Evolutionary conservation across 169 alveolate species (phyloP).

Genomic region (Theileria equi): DNA sequence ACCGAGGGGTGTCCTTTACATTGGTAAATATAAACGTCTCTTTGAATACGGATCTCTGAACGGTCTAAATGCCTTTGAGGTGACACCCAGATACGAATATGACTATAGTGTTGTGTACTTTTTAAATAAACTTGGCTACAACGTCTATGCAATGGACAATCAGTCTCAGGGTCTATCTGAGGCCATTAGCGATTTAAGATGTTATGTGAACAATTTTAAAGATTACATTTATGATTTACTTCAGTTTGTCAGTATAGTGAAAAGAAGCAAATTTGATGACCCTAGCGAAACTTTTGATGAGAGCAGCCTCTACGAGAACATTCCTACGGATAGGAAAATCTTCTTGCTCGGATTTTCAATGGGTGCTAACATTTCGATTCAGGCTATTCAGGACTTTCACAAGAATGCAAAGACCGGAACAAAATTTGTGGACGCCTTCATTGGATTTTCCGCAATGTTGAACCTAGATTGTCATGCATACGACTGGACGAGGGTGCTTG

Average conservation of each 20-base stretch:
- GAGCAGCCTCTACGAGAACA: conserved; percentile 6
- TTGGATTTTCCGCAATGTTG: too few relatives aligned
- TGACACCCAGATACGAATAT: conserved; percentile 31
- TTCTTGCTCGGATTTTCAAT: conserved; percentile 60
- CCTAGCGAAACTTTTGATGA: conserved; percentile 15
- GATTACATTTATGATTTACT: conserved; percentile 57
- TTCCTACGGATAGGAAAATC: too few relatives aligned
- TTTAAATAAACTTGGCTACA: conserved; percentile 58
- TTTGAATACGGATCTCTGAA: conserved; percentile 1
- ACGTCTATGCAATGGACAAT: conserved; percentile 67
- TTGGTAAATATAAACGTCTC: neutral
- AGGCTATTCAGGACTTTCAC: conserved; percentile 33
- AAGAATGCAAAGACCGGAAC: too few relatives aligned
- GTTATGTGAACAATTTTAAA: conserved; percentile 27
- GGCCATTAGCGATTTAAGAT: conserved; percentile 32
- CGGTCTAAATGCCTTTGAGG: neutral
- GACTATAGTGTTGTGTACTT: conserved; percentile 57
- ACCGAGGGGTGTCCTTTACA: too few relatives aligned
- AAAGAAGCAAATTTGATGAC: conserved; percentile 24
- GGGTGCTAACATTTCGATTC: conserved; percentile 69
- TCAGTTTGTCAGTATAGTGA: conserved; percentile 61
- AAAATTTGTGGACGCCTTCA: too few relatives aligned
- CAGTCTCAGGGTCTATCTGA: conserved; percentile 72
- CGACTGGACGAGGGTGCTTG: too few relatives aligned
- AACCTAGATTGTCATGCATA: too few relatives aligned